Percentiles rank a stretch among this genome's conserved stretches.
phyloP scores from a whole-genome alignment of 306 rosid species.

The Fragaria iinumae region DNA sequence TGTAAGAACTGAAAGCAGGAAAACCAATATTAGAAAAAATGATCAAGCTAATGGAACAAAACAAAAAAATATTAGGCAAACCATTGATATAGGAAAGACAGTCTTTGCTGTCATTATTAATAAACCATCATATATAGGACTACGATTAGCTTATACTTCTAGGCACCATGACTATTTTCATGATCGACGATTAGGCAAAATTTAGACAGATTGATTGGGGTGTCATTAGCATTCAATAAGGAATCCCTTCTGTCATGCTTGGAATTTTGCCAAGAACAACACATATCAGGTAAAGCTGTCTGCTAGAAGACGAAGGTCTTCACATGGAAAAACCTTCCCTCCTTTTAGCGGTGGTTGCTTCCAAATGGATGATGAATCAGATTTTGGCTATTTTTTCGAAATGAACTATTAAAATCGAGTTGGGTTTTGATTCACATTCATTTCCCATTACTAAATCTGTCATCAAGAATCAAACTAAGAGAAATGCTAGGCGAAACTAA shows the following conservation, averaged over 20 bases:
- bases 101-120: neutral
- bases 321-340: constrained; percentile 18
- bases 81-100: neutral
- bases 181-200: neutral
- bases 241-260: constrained; percentile 3
- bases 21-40: neutral
- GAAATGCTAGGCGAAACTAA: too few species aligned
- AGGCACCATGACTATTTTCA: neutral
- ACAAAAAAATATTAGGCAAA: neutral
- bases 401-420: neutral
- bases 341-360: constrained; percentile 18
- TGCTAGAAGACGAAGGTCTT: constrained; percentile 12
- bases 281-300: constrained; percentile 20
- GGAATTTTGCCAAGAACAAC: neutral
- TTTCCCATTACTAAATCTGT: neutral
- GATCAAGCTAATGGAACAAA: neutral
- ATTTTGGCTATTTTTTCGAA: neutral
- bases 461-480: neutral
- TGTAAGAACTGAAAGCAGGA: constrained; percentile 56
- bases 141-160: neutral
- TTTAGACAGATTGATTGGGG: neutral
- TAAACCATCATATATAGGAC: neutral
- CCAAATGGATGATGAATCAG: constrained; percentile 3
- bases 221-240: constrained; percentile 11
- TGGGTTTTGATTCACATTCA: neutral